Evolutionary conservation across 2,329 filamentous ascomycete genomes (phyloP), one percentile per base, ranked within the genome.

Genomic region (Penicillium glabrum): DNA sequence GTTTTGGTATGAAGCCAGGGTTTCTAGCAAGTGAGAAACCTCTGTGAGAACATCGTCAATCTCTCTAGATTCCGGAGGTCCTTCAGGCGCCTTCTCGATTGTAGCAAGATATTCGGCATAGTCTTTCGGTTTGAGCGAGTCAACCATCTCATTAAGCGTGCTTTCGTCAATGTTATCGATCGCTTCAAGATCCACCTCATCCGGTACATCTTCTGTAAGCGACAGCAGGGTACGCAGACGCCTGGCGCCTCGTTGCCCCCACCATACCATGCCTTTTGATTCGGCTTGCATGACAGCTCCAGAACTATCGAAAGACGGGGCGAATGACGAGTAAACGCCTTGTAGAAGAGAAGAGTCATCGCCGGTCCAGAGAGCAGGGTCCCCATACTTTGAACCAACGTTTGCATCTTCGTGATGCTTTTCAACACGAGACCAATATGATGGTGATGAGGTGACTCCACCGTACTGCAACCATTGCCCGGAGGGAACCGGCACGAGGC

Each of bases 1-100:
- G 53, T 79, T 79, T 65, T 87, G 85, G 63, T 86, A 83, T 2
- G 86, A 88, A 56, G 83, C 81, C 23, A 88, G 73, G 9, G 84
- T 86, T 59, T 86, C 81, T 41, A 88, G 72, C 19, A 87, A 74
- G 53, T 86, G 82, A 1, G 84, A 85, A 19, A 88, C 80, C 49
- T 87, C 81, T 37, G 75, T 67, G 46, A 88, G 74, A 23, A 87
- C 65, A 11, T 82, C 78, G 23, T 83, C 78, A 23, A 79, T 69
- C 35, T 79, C 78, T 61, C 79, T 77, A 23, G 77, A 73, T 31
- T 75, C 67, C 59, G 71, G 67, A 16, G 72, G 72, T 27, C 78
- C 69, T 43, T 74, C 68, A 26, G 46, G 54, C 24, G 62, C 21
- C 2, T 60, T 49, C 27, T 70, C 61, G 13, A 58, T 53, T 26